These are phyloP conservation scores for Nymphaea thermarum DNA, from an alignment of 164 flowering plant species.

Conservation along the genomic window DNA sequence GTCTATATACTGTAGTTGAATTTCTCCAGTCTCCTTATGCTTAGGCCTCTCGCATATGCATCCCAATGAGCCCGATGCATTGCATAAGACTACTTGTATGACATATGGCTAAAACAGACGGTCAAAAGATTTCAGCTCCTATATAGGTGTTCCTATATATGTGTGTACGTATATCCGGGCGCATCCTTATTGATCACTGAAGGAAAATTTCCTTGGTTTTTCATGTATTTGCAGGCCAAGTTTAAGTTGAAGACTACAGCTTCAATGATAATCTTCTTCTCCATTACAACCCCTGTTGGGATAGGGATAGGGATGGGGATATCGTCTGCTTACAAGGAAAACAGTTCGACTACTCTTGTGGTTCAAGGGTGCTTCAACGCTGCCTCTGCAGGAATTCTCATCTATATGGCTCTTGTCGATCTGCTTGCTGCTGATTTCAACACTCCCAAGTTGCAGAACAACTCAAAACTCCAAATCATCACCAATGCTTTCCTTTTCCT, in stretches of 20 bases:
- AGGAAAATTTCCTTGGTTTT: background rate
- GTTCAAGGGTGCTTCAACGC: slow-evolving; percentile 15
- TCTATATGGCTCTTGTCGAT: slow-evolving; percentile 24
- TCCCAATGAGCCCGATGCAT: too few species aligned
- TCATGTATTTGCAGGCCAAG: slow-evolving; percentile 10
- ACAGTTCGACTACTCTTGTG: slow-evolving; percentile 10
- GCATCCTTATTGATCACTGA: too few species aligned
- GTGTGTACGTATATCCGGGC: too few species aligned
- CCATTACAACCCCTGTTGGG: slow-evolving; percentile 22
- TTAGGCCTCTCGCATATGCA: too few species aligned
- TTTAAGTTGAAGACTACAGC: slow-evolving; percentile 6
- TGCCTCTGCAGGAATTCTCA: slow-evolving; percentile 19
- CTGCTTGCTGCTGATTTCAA: slow-evolving; percentile 22
- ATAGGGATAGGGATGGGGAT: slow-evolving; percentile 14
- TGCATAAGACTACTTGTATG: too few species aligned
- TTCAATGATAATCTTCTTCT: slow-evolving; percentile 16
- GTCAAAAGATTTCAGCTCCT: too few species aligned
- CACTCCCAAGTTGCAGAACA: slow-evolving; percentile 14
- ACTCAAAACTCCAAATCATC: slow-evolving; percentile 11
- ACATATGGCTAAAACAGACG: too few species aligned
- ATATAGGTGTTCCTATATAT: too few species aligned
- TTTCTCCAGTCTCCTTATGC: too few species aligned
- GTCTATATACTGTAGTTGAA: too few species aligned
- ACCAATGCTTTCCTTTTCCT: slow-evolving; percentile 13
- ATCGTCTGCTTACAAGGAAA: slow-evolving; percentile 7